Evolutionary conservation across 2,329 filamentous ascomycete species (phyloP), one percentile per base, ranked within the genome.

Genomic region (Ophiobolus disseminans): DNA sequence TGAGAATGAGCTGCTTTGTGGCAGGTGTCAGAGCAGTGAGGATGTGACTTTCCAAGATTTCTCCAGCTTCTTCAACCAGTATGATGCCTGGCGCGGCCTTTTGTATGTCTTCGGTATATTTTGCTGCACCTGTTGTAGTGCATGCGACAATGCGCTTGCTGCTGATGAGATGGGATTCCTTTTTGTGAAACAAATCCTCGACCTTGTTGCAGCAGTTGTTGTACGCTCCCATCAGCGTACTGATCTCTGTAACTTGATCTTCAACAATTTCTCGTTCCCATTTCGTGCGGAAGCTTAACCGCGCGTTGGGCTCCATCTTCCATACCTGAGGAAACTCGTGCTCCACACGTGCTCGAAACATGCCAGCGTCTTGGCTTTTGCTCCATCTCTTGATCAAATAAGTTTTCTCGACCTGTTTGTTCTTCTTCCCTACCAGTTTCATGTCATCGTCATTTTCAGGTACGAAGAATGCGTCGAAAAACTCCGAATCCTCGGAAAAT

Each of bases 21-120:
- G 78, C 69, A 0, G 79, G 66, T 0, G 77, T 75, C 46, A 90
- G 59, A 0, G 87, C 81, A 0, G 87, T 82, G 0, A 90, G 68
- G 1, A 88, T 76, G 55, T 90, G 87, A 1, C 79, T 78, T 65
- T 91, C 88, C 0, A 90, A 74, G 3, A 91, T 88, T 54, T 91
- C 87, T 1, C 86, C 88, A 0, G 87, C 88, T 67, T 91, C 88
- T 65, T 91, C 88, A 0, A 89, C 82, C 0, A 91, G 63, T 1
- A 90, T 69, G 2, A 89, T 75, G 1, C 84, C 83, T 0, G 86
- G 85, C 0, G 72, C 67, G 0, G 80, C 81, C 0, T 77, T 73
- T 4, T 77, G 77, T 7, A 91, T 77, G 1, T 82, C 74, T 0
- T 78, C 69, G 0, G 77, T 71, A 40, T 87, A 81, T 69, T 79